Evolutionary conservation across 2,329 filamentous ascomycete species (phyloP).

Genomic region (Paecilomyces variotii): DNA sequence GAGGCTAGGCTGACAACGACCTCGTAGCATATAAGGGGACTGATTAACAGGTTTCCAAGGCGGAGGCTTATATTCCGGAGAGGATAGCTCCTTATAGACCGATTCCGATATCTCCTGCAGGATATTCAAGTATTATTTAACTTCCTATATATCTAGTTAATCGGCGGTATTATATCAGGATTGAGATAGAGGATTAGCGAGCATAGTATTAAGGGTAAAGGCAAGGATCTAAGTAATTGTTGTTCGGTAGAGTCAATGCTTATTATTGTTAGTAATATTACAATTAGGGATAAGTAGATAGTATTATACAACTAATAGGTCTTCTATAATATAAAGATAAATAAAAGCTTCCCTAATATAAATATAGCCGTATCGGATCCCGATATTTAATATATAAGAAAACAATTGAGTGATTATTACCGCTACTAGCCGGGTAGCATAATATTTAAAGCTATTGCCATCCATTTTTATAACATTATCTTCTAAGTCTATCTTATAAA

Average conservation of each 20-base stretch:
- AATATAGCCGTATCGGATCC: slow-evolving; percentile 19
- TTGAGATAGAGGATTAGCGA: slow-evolving; percentile 11
- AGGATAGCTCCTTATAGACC: too few species aligned
- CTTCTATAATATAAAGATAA: slow-evolving; percentile 19
- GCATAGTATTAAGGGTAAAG: slow-evolving; percentile 23
- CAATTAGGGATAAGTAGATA: slow-evolving; percentile 17
- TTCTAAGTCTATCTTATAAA: slow-evolving; percentile 17
- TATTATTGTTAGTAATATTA: slow-evolving; percentile 15
- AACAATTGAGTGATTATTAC: slow-evolving; percentile 19
- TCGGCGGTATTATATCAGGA: slow-evolving; percentile 16
- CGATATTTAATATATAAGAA: slow-evolving; percentile 19
- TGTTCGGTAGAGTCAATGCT: slow-evolving; percentile 20
- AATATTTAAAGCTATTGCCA: slow-evolving; percentile 16
- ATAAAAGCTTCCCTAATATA: slow-evolving; percentile 24
- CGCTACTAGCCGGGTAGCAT: slow-evolving; percentile 16
- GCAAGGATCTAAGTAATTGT: slow-evolving; percentile 23
- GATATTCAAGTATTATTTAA: too few species aligned
- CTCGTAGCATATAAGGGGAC: too few species aligned
- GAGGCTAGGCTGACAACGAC: too few species aligned
- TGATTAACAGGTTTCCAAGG: too few species aligned
- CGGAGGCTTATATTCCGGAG: too few species aligned
- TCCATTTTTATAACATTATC: slow-evolving; percentile 17
- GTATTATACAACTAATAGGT: slow-evolving; percentile 16
- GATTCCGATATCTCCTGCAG: too few species aligned
- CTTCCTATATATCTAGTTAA: background rate